A percentile compares a stretch with the other conserved stretches of the same genome.
Evolutionary conservation across 1,284 basidiomycete genomes (phyloP).

Genomic region (Microbotryomycetes sp.): DNA sequence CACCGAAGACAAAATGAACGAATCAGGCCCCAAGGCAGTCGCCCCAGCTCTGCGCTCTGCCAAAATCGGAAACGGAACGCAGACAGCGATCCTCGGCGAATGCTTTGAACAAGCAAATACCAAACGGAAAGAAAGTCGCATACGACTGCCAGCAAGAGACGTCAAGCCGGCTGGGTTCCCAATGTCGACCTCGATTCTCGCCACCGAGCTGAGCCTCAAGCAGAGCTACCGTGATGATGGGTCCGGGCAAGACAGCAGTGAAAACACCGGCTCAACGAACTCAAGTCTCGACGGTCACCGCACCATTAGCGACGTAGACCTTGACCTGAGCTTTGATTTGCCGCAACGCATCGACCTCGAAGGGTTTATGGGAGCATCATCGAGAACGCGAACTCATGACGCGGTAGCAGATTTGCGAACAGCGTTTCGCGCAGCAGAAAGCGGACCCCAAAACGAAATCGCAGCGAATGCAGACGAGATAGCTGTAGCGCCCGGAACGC

Average conservation of each 20-base stretch:
- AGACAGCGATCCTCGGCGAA: too few relatives aligned
- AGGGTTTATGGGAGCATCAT: background rate
- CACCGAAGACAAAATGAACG: too few relatives aligned
- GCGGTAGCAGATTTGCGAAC: background rate
- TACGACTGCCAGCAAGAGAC: background rate
- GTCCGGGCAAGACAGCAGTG: background rate
- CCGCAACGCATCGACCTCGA: background rate
- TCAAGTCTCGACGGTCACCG: background rate
- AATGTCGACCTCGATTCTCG: background rate
- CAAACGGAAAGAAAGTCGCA: background rate
- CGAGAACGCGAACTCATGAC: too few relatives aligned
- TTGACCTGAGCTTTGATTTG: background rate
- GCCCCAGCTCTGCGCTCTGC: too few relatives aligned
- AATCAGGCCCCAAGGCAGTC: too few relatives aligned
- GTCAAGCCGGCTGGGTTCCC: background rate
- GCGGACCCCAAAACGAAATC: background rate
- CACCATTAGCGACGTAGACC: background rate
- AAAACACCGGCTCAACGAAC: background rate
- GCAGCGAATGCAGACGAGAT: background rate
- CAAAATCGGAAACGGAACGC: too few relatives aligned
- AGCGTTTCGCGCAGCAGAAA: background rate
- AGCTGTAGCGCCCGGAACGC: too few relatives aligned
- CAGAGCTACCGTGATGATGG: background rate
- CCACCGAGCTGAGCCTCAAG: background rate
- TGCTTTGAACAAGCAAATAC: too few relatives aligned